Base-by-base conservation (phyloP, 2,329 filamentous ascomycete species). In the Fusarium floridanum region DNA sequence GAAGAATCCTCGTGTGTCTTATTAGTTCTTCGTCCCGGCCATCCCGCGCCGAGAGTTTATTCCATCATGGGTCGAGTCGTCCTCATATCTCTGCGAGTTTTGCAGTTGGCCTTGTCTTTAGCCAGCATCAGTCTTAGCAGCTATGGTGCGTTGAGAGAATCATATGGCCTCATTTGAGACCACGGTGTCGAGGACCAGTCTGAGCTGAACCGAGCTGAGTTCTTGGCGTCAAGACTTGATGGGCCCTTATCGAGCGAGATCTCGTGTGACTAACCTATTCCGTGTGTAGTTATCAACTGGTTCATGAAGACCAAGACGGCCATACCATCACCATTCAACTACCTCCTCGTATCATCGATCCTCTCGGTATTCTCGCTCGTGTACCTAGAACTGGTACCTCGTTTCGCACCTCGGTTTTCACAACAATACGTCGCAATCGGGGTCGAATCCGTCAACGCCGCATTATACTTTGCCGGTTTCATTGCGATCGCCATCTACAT, bases 381-480 rank as follows among this genome's bases (percentile, higher is more conserved):
- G 60, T 90, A 90, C 76, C 84, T 91, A 22, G 88, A 89, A 77
- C 60, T 88, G 41, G 80, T 85, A 11, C 85, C 88, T 6, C 84
- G 85, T 56, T 86, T 86, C 68, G 75, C 82, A 16, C 84, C 86
- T 1, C 81, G 83, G 48, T 83, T 83, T 43, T 85, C 86, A 37
- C 85, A 89, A 78, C 86, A 88, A 34, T 87, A 86, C 72, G 84
- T 82, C 12, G 83, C 85, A 48, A 78, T 91, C 37, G 83, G 81
- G 29, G 72, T 91, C 69, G 89, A 91, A 75, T 77, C 83, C 37
- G 64, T 84, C 75, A 91, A 90, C 79, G 82, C 85, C 6, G 72
- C 90, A 66, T 87, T 91, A 78, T 90, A 90, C 82, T 89, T 91
- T 79, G 83, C 85, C 22, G 89, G 89, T 66, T 91, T 91, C 82